Conservation (phyloP, 106 monocot genomes). For the Apostasia shenzhenica region DNA sequence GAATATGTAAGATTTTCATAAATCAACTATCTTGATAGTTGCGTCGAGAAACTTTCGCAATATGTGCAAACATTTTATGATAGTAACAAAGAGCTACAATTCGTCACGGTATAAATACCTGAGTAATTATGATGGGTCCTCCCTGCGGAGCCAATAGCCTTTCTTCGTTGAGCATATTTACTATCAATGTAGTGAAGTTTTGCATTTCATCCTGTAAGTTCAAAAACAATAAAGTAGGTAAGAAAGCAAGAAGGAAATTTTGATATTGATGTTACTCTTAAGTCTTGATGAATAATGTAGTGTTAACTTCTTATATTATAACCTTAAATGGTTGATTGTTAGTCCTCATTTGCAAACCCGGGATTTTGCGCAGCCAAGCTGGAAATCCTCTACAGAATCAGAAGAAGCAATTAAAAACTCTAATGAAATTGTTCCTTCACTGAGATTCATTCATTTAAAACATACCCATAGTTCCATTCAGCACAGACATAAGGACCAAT, state of each 20-base stretch:
- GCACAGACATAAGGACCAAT: conserved; percentile 59
- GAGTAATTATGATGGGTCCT: conserved; percentile 56
- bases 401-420: background rate
- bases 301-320: background rate
- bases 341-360: conserved; percentile 29
- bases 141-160: conserved; percentile 38
- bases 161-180: conserved; percentile 28
- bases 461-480: conserved; percentile 56
- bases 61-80: too few relatives aligned
- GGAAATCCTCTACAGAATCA: conserved; percentile 34
- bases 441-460: background rate
- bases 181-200: conserved; percentile 39
- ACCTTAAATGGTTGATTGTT: conserved; percentile 27
- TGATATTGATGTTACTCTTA: background rate
- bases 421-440: background rate
- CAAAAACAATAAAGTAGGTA: background rate
- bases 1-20: too few relatives aligned
- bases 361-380: conserved; percentile 38
- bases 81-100: too few relatives aligned
- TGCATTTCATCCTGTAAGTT: conserved; percentile 33
- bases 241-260: background rate
- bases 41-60: too few relatives aligned
- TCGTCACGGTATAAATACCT: conserved; percentile 14
- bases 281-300: background rate
- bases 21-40: too few relatives aligned